phyloP scores from a whole-genome alignment of 441 rosid species.

The Populus trichocarpa region DNA sequence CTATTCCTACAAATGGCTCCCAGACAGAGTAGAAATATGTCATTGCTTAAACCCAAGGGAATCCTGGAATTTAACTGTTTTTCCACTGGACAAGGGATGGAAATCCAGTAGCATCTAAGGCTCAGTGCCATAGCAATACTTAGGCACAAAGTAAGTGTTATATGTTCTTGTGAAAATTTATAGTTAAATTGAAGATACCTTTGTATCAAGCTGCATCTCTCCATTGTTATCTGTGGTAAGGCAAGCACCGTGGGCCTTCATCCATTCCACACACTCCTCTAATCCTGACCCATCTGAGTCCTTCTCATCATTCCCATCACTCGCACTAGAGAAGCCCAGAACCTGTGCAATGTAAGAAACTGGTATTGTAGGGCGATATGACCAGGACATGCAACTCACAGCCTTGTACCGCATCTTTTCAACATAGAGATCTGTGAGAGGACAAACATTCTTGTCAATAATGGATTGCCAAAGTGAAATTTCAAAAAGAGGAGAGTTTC shows the following conservation, averaged over 20 bases:
- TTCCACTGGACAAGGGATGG: background rate
- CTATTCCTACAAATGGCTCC: background rate
- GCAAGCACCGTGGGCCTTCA: slow-evolving; percentile 87
- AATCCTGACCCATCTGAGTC: slow-evolving; percentile 40
- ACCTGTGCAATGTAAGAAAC: slow-evolving; percentile 72
- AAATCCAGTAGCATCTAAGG: background rate
- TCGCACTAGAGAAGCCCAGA: slow-evolving; percentile 55
- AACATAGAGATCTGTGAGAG: slow-evolving; percentile 78
- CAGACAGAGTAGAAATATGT: background rate
- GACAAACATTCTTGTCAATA: background rate
- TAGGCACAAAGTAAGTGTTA: background rate
- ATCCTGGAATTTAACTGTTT: background rate
- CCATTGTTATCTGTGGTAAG: slow-evolving; percentile 54
- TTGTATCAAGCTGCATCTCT: slow-evolving; percentile 80
- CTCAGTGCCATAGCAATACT: background rate
- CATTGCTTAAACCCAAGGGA: background rate
- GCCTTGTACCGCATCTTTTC: slow-evolving; percentile 97
- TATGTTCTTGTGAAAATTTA: background rate
- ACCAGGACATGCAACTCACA: slow-evolving; percentile 74
- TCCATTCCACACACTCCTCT: slow-evolving; percentile 87
- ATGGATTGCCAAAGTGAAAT: background rate
- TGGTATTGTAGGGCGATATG: slow-evolving; percentile 90
- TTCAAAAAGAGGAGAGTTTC: background rate
- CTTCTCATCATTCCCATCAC: slow-evolving; percentile 52
- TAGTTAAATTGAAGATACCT: slow-evolving; percentile 39